phyloP scores from a whole-genome alignment of 202 grass and related monocot species.

The Brachypodium distachyon region DNA sequence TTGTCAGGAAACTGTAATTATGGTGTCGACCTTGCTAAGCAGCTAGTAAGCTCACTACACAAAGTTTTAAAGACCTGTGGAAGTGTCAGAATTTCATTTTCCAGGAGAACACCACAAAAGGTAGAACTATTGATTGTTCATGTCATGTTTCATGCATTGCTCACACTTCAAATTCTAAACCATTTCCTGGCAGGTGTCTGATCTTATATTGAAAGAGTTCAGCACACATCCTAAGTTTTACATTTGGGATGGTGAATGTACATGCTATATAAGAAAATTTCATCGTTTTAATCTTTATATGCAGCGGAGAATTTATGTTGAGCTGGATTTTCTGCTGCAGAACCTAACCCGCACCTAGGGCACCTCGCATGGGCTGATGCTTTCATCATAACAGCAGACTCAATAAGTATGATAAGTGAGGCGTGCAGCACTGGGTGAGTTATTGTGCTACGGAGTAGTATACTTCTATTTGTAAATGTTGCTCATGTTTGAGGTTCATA shows the following conservation, averaged over 20 bases:
- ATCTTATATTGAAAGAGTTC: conserved; percentile 68
- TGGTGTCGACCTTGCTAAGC: conserved; percentile 56
- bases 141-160: background rate
- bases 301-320: background rate
- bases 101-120: conserved; percentile 84
- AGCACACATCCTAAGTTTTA: conserved; percentile 59
- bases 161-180: background rate
- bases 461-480: background rate
- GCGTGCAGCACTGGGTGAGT: conserved; percentile 82
- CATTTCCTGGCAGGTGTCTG: conserved; percentile 45
- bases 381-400: conserved; percentile 83
- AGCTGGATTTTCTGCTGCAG: conserved; percentile 27
- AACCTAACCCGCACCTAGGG: conserved; percentile 81
- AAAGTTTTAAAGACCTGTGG: conserved; percentile 69
- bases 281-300: background rate
- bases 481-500: background rate
- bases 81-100: conserved; percentile 90
- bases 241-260: conserved; percentile 92
- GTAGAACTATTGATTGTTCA: conserved; percentile 12
- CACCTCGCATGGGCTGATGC: conserved; percentile 95
- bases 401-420: conserved; percentile 85
- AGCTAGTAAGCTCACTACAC: conserved; percentile 56
- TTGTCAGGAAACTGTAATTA: conserved; percentile 82
- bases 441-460: background rate
- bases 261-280: background rate